Evolutionary conservation across 805 yeast genomes (phyloP).

Genomic region (Candida piceae): DNA sequence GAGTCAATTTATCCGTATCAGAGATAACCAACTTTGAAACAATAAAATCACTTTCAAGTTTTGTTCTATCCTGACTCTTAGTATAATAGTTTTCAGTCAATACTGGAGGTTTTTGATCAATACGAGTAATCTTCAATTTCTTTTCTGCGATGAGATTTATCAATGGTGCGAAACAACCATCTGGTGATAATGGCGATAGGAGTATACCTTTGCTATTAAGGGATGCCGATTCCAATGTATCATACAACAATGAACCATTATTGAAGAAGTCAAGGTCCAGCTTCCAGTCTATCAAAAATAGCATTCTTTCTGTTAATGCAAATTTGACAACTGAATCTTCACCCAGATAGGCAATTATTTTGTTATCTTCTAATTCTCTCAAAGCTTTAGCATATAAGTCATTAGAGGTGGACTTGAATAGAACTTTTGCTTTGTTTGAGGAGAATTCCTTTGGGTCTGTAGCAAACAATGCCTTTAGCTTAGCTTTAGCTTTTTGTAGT

Average conservation of each 20-base stretch:
- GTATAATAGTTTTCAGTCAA: conserved; percentile 68
- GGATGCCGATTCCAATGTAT: conserved; percentile 36
- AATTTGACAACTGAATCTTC: conserved; percentile 49
- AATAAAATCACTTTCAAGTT: conserved; percentile 59
- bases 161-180: conserved; percentile 58
- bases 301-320: conserved; percentile 49
- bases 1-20: conserved; percentile 5
- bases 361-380: conserved; percentile 45
- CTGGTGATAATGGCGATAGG: conserved; percentile 50
- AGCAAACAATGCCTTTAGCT: conserved; percentile 53
- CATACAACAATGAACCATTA: conserved; percentile 42
- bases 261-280: conserved; percentile 37
- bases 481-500: conserved; percentile 35
- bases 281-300: conserved; percentile 34
- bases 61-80: conserved; percentile 63
- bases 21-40: conserved; percentile 22
- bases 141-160: conserved; percentile 47
- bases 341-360: conserved; percentile 48
- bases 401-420: conserved; percentile 43
- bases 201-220: conserved; percentile 48
- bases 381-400: conserved; percentile 46
- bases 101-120: conserved; percentile 48
- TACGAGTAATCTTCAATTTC: conserved; percentile 40
- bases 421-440: conserved; percentile 37
- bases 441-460: conserved; percentile 46